Evolutionary conservation across 305 asterid genomes (phyloP).

Genomic region (Fraxinus baroniana): DNA sequence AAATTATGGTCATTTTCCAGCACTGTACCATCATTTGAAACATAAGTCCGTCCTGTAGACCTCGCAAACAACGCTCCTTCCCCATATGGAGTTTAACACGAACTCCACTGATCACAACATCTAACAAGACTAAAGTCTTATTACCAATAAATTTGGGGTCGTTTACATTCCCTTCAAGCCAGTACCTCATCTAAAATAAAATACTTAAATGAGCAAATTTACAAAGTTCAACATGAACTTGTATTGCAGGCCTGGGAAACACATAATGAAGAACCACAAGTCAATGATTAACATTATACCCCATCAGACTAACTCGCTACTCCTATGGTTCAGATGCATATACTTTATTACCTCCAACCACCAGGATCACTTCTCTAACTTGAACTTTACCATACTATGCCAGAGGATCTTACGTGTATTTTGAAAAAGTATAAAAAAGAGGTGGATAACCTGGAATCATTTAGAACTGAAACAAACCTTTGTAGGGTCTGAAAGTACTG

Average conservation of each 20-base stretch:
- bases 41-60: neutral
- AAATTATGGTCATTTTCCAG: neutral
- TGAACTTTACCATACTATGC: neutral
- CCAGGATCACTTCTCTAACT: conserved; percentile 1
- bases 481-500: conserved; percentile 83
- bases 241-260: neutral
- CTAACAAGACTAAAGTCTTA: neutral
- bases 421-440: conserved; percentile 11
- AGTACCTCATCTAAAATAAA: neutral
- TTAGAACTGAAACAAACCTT: conserved; percentile 49
- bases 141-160: neutral
- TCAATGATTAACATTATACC: neutral
- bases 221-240: neutral
- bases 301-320: neutral
- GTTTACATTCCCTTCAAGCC: neutral
- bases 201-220: neutral
- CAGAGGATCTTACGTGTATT: neutral
- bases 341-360: conserved; percentile 2
- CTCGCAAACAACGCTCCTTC: too few species aligned
- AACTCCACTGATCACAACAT: neutral
- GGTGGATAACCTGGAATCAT: neutral
- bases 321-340: neutral
- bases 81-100: neutral
- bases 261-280: neutral
- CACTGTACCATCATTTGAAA: neutral